A percentile compares a stretch with the other conserved stretches of the same genome.
Evolutionary conservation across 2,329 filamentous ascomycete species (phyloP).

Genomic region (Trichoderma semiorbis): DNA sequence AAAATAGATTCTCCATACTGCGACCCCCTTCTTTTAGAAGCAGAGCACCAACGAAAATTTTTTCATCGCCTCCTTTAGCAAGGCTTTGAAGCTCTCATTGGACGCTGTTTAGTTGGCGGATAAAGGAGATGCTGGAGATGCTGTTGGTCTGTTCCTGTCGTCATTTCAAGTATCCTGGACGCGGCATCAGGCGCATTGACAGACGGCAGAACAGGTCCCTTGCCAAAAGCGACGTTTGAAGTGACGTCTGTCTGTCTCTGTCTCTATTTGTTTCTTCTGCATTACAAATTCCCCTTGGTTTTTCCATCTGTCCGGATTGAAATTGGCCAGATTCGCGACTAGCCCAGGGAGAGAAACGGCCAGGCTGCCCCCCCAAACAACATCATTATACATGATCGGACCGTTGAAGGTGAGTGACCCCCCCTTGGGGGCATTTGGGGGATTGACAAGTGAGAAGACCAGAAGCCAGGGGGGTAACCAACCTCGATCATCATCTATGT

Average conservation of each 20-base stretch:
- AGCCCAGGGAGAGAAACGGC: neutral
- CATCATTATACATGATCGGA: neutral
- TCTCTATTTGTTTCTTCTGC: neutral
- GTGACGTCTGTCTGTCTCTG: neutral
- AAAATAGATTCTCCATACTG: neutral
- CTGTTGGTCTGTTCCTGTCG: neutral
- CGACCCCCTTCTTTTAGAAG: neutral
- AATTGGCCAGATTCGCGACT: neutral
- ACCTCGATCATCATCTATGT: neutral
- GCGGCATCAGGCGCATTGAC: neutral
- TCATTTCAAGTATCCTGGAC: neutral
- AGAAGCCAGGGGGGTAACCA: neutral
- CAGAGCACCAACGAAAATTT: neutral
- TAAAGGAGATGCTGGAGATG: neutral
- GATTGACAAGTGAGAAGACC: neutral
- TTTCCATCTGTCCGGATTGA: neutral
- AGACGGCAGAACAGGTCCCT: neutral
- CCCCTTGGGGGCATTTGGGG: neutral
- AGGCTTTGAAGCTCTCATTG: neutral
- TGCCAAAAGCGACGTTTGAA: neutral
- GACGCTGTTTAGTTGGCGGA: neutral
- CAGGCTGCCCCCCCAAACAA: neutral
- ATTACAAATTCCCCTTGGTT: neutral
- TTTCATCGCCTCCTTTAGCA: slow-evolving; percentile 1
- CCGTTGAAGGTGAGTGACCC: neutral